Evolutionary conservation across 768 basidiomycete species (phyloP).

Genomic region (Tulasnella sp.): DNA sequence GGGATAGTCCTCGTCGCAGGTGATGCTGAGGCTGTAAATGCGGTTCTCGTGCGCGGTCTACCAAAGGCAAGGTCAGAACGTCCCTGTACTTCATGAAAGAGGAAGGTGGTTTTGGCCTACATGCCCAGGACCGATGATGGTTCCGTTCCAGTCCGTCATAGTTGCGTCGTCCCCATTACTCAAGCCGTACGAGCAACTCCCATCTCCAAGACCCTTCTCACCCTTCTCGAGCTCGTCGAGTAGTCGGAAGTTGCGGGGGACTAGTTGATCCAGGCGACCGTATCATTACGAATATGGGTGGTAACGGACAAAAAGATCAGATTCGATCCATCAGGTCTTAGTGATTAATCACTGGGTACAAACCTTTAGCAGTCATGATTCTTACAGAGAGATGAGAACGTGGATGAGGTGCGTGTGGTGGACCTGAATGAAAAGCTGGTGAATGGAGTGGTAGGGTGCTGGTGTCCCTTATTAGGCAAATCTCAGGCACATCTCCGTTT

Average conservation of each 20-base stretch:
- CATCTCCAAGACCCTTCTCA: slow-evolving; percentile 99
- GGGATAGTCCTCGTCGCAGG: slow-evolving; percentile 72
- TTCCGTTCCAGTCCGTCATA: slow-evolving; percentile 99
- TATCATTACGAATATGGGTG: neutral
- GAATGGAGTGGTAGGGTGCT: neutral
- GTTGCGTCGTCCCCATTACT: slow-evolving; percentile 94
- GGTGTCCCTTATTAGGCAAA: neutral
- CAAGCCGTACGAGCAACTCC: slow-evolving; percentile 93
- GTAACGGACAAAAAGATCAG: neutral
- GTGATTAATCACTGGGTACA: neutral
- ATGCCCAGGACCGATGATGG: slow-evolving; percentile 97
- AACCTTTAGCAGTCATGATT: neutral
- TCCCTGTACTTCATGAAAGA: neutral
- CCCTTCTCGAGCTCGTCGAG: slow-evolving; percentile 99
- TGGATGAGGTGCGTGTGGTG: neutral
- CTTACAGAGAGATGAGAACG: neutral
- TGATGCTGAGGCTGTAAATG: slow-evolving; percentile 92
- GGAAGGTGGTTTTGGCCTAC: slow-evolving; percentile 47
- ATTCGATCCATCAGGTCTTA: neutral
- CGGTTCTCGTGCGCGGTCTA: slow-evolving; percentile 98
- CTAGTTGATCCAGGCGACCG: slow-evolving; percentile 42
- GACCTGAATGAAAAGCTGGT: neutral
- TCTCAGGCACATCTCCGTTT: slow-evolving; percentile 13
- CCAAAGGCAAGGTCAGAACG: neutral
- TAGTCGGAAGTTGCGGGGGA: slow-evolving; percentile 93